phyloP scores from a whole-genome alignment of 768 basidiomycete genomes.

The Hericium alpestre region DNA sequence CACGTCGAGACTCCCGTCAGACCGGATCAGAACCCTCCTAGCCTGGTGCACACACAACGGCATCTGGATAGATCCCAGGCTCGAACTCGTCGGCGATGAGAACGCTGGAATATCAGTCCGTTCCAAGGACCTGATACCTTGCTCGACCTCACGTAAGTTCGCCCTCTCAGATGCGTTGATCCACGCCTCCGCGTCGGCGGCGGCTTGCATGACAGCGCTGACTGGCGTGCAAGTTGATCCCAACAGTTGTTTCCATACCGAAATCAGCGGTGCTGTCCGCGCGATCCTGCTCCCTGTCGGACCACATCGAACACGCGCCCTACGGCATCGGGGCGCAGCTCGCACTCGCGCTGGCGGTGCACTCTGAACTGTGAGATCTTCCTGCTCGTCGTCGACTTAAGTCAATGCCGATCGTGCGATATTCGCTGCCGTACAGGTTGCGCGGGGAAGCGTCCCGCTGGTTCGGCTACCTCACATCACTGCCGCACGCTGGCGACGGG shows the following conservation, averaged over 20 bases:
- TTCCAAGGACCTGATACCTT: neutral
- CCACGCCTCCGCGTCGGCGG: neutral
- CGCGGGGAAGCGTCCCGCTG: conserved; percentile 14
- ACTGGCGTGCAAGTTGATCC: neutral
- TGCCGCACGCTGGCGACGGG: conserved; percentile 11
- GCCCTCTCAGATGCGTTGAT: neutral
- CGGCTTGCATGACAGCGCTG: neutral
- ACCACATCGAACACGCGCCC: conserved; percentile 12
- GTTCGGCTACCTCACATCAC: conserved; percentile 17
- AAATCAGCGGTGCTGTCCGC: conserved; percentile 17
- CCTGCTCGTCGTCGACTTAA: neutral
- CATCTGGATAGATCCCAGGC: conserved; percentile 12
- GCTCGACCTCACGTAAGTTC: neutral
- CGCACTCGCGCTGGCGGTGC: conserved; percentile 17
- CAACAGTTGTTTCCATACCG: conserved; percentile 16
- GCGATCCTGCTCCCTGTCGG: conserved; percentile 13
- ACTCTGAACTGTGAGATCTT: conserved; percentile 15
- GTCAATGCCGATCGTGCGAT: neutral
- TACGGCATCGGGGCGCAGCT: conserved; percentile 15
- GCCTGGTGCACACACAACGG: conserved; percentile 15
- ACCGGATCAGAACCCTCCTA: conserved; percentile 5
- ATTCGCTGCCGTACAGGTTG: conserved; percentile 5
- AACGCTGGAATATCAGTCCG: conserved; percentile 7
- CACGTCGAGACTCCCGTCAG: neutral
- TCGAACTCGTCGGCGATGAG: conserved; percentile 9